A percentile compares a stretch with the other conserved stretches of the same genome.
Conservation (phyloP, 192 early-diverging fungal genomes). For the Entophlyctis luteolus region DNA sequence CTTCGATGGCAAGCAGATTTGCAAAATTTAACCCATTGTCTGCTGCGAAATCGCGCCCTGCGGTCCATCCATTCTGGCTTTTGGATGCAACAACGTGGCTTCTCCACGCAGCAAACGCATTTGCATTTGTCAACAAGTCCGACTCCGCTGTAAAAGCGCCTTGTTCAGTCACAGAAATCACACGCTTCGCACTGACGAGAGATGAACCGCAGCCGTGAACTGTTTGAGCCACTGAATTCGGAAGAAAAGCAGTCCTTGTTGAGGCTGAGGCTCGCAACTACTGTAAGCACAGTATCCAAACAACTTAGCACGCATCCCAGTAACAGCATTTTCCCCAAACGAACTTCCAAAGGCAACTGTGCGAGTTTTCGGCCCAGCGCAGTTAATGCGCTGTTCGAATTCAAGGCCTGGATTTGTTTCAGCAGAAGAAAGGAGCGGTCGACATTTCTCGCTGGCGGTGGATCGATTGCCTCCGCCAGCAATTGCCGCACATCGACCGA, state of each 20-base stretch:
- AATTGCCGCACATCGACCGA: conserved; percentile 43
- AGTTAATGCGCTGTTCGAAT: conserved; percentile 48
- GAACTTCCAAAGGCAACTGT: conserved; percentile 69
- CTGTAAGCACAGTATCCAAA: conserved; percentile 32
- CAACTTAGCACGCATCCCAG: conserved; percentile 19
- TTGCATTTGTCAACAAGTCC: conserved; percentile 24
- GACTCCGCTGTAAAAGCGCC: conserved; percentile 11
- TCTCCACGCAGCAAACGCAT: conserved; percentile 25
- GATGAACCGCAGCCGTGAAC: too few relatives aligned
- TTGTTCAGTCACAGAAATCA: too few relatives aligned
- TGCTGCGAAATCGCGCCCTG: conserved; percentile 11
- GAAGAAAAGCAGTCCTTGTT: conserved; percentile 24
- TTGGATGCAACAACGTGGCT: background rate
- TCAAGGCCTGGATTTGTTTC: conserved; percentile 50
- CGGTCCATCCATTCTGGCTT: background rate
- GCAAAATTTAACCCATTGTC: conserved; percentile 15
- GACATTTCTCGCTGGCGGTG: conserved; percentile 58
- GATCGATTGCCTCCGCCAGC: conserved; percentile 58
- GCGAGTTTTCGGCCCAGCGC: conserved; percentile 68
- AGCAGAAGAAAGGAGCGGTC: conserved; percentile 58
- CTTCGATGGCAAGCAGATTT: conserved; percentile 21
- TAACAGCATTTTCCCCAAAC: conserved; percentile 54
- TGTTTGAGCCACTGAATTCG: too few relatives aligned
- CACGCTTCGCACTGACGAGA: too few relatives aligned
- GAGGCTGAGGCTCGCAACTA: conserved; percentile 19